These are phyloP conservation scores for Sarocladiaceae sp. DNA, from an alignment of 2,329 filamentous ascomycete species.

Conservation along the genomic window DNA sequence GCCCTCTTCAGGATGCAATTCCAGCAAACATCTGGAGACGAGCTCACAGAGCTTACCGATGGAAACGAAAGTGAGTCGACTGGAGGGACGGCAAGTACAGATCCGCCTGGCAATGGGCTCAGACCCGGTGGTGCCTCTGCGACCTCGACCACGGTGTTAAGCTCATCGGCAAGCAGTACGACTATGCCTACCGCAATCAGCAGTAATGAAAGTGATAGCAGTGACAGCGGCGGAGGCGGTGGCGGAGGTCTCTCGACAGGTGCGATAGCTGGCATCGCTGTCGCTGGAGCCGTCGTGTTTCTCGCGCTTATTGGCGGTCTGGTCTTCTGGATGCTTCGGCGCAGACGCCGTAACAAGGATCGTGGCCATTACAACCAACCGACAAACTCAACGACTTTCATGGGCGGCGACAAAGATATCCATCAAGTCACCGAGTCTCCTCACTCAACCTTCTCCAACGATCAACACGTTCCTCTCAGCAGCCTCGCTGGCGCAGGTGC, in stretches of 20 bases:
- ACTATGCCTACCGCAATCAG: neutral
- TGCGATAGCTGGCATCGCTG: constrained; percentile 43
- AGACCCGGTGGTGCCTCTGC: neutral
- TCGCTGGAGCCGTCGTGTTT: constrained; percentile 33
- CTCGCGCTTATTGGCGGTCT: constrained; percentile 35
- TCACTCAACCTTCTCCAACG: constrained; percentile 39
- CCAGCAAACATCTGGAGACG: neutral
- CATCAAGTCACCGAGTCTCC: constrained; percentile 32
- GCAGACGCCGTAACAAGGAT: constrained; percentile 26
- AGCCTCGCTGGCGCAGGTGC: constrained; percentile 10
- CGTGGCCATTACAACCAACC: neutral
- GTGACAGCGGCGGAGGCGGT: constrained; percentile 11
- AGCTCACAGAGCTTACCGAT: neutral
- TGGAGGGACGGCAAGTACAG: neutral
- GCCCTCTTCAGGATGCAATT: no score
- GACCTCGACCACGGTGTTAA: neutral
- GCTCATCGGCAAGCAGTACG: neutral
- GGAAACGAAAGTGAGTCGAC: no score
- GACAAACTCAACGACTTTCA: constrained; percentile 22
- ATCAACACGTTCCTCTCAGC: constrained; percentile 17
- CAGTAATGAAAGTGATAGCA: neutral
- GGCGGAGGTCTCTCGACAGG: constrained; percentile 31
- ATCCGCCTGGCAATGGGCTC: neutral
- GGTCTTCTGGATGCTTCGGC: constrained; percentile 39
- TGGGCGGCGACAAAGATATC: constrained; percentile 41